These are phyloP conservation scores for Penicillium paneum DNA, from an alignment of 2,329 filamentous ascomycete genomes.

Conservation along the genomic window DNA sequence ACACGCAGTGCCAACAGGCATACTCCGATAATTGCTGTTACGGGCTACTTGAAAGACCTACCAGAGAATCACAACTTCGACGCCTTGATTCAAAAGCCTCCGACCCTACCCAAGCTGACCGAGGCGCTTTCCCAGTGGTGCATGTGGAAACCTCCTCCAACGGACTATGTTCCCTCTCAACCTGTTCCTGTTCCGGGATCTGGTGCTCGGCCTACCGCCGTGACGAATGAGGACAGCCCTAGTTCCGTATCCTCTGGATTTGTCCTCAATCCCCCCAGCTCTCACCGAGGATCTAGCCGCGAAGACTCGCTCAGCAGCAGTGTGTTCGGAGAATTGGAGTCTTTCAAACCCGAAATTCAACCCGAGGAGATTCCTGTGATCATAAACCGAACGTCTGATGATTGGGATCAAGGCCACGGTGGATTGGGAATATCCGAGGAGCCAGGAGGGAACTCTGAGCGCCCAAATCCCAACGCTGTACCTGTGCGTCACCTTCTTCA, in stretches of 20 bases:
- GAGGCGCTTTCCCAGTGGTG: conserved; percentile 85
- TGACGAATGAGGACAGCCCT: conserved; percentile 73
- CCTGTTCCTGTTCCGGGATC: conserved; percentile 60
- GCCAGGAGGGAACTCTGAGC: conserved; percentile 14
- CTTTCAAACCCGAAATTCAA: conserved; percentile 70
- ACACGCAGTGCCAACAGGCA: conserved; percentile 92
- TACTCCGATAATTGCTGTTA: conserved; percentile 94
- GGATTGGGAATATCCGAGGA: conserved; percentile 76
- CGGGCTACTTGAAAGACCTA: conserved; percentile 95
- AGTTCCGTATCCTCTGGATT: conserved; percentile 74
- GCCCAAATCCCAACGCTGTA: conserved; percentile 26
- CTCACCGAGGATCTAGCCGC: conserved; percentile 74
- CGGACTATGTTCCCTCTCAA: conserved; percentile 51
- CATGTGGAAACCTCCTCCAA: conserved; percentile 82
- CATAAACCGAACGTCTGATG: conserved; percentile 69
- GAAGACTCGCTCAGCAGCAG: conserved; percentile 82
- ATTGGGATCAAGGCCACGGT: conserved; percentile 66
- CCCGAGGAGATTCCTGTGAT: conserved; percentile 76
- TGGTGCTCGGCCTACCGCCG: conserved; percentile 62
- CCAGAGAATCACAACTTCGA: conserved; percentile 96
- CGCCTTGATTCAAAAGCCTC: conserved; percentile 91
- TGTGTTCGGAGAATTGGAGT: conserved; percentile 82
- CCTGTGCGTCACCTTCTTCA: conserved; percentile 55
- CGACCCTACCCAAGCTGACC: conserved; percentile 83
- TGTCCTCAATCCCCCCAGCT: conserved; percentile 66